phyloP scores from a whole-genome alignment of 306 rosid genomes.

The Potentilla sterilis region DNA sequence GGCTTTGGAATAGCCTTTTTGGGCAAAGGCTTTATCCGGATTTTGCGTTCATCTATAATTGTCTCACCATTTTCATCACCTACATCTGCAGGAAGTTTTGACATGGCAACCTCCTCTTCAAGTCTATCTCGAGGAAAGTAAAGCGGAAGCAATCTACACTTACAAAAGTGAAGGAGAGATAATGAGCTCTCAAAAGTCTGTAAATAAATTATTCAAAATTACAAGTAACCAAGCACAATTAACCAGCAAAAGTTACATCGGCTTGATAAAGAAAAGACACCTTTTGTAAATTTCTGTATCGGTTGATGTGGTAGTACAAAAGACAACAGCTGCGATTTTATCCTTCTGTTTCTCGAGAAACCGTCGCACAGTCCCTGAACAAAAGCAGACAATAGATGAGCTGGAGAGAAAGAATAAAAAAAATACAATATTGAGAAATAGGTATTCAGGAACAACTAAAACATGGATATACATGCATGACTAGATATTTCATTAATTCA shows the following conservation, averaged over 20 bases:
- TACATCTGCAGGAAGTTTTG: slow-evolving; percentile 94
- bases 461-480: slow-evolving; percentile 10
- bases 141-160: slow-evolving; percentile 84
- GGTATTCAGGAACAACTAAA: slow-evolving; percentile 17
- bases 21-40: slow-evolving; percentile 93
- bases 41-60: slow-evolving; percentile 86
- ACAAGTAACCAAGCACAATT: neutral
- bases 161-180: slow-evolving; percentile 18
- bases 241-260: neutral
- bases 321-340: slow-evolving; percentile 80
- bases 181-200: slow-evolving; percentile 19
- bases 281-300: slow-evolving; percentile 98
- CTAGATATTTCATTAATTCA: neutral
- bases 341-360: slow-evolving; percentile 92
- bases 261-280: slow-evolving; percentile 28
- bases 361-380: slow-evolving; percentile 88
- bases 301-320: slow-evolving; percentile 71
- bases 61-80: slow-evolving; percentile 99
- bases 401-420: neutral
- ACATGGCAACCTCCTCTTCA: slow-evolving; percentile 85
- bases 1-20: slow-evolving; percentile 53
- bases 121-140: slow-evolving; percentile 96
- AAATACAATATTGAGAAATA: slow-evolving; percentile 12
- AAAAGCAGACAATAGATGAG: slow-evolving; percentile 20
- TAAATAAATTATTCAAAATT: neutral